Base-by-base conservation (phyloP, 2,329 filamentous ascomycete species). In the Cryphonectria naterciae region DNA sequence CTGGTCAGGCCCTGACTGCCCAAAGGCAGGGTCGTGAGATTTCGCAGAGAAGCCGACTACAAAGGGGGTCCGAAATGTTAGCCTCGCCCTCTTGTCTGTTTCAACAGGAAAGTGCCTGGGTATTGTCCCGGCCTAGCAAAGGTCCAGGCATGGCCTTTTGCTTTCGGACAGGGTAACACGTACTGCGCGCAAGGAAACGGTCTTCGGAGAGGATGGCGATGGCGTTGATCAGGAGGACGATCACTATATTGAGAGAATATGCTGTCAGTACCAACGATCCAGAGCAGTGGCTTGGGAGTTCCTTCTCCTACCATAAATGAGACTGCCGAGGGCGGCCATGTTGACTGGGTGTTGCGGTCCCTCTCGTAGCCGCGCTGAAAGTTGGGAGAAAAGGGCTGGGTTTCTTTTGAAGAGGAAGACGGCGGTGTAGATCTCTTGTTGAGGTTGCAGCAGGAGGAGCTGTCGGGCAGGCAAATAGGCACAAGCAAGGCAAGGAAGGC, bases 171-270 rank as follows among this genome's bases (percentile, higher is more conserved):
- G 46, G 19, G 5, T 52, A 25, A 25, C 32, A 81, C 86, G 75
- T 90, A 94, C 92, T 94, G 82, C 93, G 90, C 69, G 91, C 92
- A 75, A 97, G 92, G 82, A 97, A 97, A 73, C 94, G 92, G 83
- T 97, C 94, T 88, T 97, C 95, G 77, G 94, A 97, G 75, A 98
- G 92, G 79, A 98, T 90, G 74, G 95, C 94, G 79, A 98, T 92
- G 75, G 94, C 93, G 83, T 99, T 99, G 83, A 96, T 91, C 79
- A 98, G 88, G 78, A 98, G 93, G 80, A 97, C 86, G 76, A 90
- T 88, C 75, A 95, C 93, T 94, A 77, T 32, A 8, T 32, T 32
- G 10, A 22, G 22, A 8, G 8, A 58, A 6, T 58, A n/a, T 58
- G 37, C 2, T 46, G 49, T 56, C 62, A 67, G 25, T 39, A 11